phyloP scores from a whole-genome alignment of 306 rosid species.

The Ceratonia siliqua region DNA sequence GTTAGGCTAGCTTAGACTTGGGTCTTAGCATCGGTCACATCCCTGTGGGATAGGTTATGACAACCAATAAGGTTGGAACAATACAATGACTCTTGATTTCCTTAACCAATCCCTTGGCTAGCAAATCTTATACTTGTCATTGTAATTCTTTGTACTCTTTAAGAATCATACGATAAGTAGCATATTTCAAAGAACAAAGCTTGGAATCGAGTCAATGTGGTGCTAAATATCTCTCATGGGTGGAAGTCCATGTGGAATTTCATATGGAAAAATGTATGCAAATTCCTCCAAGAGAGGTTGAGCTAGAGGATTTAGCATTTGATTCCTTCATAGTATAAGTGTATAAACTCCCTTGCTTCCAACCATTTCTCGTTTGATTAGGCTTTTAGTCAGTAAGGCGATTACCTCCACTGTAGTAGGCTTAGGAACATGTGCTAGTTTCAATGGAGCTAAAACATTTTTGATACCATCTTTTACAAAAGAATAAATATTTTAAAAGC shows the following conservation, averaged over 20 bases:
- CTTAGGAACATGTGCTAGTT: not conserved
- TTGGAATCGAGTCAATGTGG: not conserved
- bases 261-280: too few species aligned
- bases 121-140: not conserved
- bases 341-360: not conserved
- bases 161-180: not conserved
- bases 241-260: not conserved
- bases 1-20: too few species aligned
- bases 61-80: not conserved
- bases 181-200: not conserved
- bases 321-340: not conserved
- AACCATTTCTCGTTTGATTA: not conserved
- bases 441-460: not conserved
- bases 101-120: not conserved
- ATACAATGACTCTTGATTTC: not conserved
- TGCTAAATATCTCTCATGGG: not conserved
- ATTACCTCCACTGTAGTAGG: not conserved
- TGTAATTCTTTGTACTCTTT: not conserved
- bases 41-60: too few species aligned
- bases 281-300: not conserved
- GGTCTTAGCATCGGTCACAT: too few species aligned
- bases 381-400: not conserved
- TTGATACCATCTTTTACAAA: not conserved
- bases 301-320: too few species aligned
- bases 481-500: not conserved